Evolutionary conservation across 1,139 yeast species (phyloP).

Genomic region (Meyerozyma sp.): DNA sequence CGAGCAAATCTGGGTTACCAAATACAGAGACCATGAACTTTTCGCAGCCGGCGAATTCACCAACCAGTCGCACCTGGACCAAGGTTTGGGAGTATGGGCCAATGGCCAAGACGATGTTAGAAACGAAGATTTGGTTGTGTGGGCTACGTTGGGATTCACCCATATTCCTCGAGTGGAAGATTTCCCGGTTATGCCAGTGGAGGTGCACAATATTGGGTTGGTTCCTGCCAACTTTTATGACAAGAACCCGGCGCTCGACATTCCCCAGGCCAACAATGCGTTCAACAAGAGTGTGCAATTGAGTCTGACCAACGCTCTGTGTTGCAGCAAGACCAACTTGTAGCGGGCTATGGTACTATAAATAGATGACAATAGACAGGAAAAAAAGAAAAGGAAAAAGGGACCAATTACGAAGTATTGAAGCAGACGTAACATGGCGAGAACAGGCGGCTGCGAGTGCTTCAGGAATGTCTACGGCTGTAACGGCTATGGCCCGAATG

Average conservation of each 20-base stretch:
- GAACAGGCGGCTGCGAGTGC: no score
- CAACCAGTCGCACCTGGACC: constrained; percentile 62
- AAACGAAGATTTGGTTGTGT: constrained; percentile 74
- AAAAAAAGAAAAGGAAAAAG: no score
- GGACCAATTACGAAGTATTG: no score
- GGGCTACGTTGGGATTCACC: constrained; percentile 86
- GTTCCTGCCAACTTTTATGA: constrained; percentile 77
- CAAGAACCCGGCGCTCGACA: constrained; percentile 76
- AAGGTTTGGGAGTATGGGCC: constrained; percentile 64
- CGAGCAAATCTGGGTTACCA: constrained; percentile 73
- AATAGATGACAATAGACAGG: background rate
- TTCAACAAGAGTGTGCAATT: constrained; percentile 49
- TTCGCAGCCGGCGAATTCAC: constrained; percentile 79
- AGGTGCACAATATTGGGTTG: constrained; percentile 62
- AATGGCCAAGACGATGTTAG: constrained; percentile 67
- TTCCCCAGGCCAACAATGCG: constrained; percentile 66
- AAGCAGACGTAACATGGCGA: no score
- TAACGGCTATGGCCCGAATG: no score
- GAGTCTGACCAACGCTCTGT: constrained; percentile 4
- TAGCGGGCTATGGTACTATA: background rate
- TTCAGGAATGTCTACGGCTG: no score
- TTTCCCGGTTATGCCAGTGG: constrained; percentile 93
- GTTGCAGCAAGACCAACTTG: constrained; percentile 3
- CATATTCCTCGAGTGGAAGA: constrained; percentile 88
- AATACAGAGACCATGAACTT: constrained; percentile 61